Evolutionary conservation across 176 grass and related monocot species (phyloP).

Genomic region (Neostapfia colusana): DNA sequence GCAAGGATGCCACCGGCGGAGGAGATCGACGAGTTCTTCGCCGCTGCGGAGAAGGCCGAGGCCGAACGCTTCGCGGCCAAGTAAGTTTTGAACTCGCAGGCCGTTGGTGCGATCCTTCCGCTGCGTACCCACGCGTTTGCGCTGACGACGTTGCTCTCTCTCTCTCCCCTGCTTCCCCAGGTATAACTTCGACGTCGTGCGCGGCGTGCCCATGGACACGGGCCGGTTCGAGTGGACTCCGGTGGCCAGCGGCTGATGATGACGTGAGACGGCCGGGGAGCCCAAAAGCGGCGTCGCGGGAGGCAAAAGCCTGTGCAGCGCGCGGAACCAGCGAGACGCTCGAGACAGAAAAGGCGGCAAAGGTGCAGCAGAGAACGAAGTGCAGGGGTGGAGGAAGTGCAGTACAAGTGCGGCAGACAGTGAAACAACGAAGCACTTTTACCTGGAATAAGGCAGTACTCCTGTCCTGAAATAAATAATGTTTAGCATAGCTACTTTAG

Average conservation of each 20-base stretch:
- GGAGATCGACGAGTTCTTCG: constrained; percentile 77
- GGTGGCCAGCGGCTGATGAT: constrained; percentile 25
- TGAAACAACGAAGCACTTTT: constrained; percentile 26
- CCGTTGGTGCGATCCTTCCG: not conserved
- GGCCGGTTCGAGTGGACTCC: constrained; percentile 71
- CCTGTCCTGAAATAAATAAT: too few relatives aligned
- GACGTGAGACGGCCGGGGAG: not conserved
- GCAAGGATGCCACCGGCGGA: constrained; percentile 39
- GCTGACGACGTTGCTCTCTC: not conserved
- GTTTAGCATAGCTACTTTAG: too few relatives aligned
- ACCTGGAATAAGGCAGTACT: too few relatives aligned
- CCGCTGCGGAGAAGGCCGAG: constrained; percentile 53
- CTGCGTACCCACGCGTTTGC: not conserved
- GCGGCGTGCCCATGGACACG: constrained; percentile 45
- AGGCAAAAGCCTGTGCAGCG: not conserved
- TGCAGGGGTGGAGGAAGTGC: too few relatives aligned
- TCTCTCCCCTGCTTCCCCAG: constrained; percentile 40
- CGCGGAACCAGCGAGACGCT: not conserved
- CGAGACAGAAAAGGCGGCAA: not conserved
- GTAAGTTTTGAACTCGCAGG: constrained; percentile 36
- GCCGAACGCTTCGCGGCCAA: constrained; percentile 56
- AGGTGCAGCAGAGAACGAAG: too few relatives aligned
- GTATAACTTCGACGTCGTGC: constrained; percentile 81
- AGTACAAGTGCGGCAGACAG: too few relatives aligned
- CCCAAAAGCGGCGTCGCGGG: not conserved